Conservation (phyloP, 345 rosid genomes). For the Syzygium grande region DNA sequence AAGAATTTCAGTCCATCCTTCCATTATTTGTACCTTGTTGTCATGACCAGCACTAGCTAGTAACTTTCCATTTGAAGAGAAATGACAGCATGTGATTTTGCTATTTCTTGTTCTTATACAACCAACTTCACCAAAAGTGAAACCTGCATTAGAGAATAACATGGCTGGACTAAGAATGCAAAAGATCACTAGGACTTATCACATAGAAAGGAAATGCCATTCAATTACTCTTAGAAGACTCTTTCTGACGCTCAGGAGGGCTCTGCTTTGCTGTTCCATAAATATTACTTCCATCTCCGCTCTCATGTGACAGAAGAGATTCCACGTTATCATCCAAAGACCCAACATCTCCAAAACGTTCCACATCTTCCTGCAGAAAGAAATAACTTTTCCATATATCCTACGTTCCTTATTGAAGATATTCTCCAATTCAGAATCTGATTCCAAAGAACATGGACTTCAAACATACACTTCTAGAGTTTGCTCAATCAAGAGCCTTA, state of each 20-base stretch:
- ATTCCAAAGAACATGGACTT: neutral
- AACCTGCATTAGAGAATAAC: conserved; percentile 21
- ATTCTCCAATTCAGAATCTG: neutral
- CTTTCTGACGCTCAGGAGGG: conserved; percentile 34
- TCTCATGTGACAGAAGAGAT: conserved; percentile 43
- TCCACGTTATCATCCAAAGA: conserved; percentile 54
- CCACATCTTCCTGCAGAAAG: conserved; percentile 53
- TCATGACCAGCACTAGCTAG: conserved; percentile 74
- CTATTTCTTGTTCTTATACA: conserved; percentile 46
- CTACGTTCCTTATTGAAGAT: neutral
- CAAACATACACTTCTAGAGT: neutral
- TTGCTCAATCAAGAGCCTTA: neutral
- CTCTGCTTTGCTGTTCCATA: conserved; percentile 39
- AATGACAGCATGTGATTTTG: conserved; percentile 75
- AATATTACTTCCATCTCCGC: conserved; percentile 34
- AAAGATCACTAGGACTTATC: neutral
- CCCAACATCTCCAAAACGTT: conserved; percentile 40
- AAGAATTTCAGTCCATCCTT: neutral
- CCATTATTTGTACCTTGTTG: conserved; percentile 36
- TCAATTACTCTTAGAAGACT: conserved; percentile 38
- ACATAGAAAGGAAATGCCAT: neutral
- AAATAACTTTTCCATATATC: neutral
- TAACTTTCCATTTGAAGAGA: conserved; percentile 70
- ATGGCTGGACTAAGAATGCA: neutral
- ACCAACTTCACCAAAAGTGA: conserved; percentile 52